phyloP scores from a whole-genome alignment of 2,329 filamentous ascomycete genomes.

The Penicillium aurantiogriseum region DNA sequence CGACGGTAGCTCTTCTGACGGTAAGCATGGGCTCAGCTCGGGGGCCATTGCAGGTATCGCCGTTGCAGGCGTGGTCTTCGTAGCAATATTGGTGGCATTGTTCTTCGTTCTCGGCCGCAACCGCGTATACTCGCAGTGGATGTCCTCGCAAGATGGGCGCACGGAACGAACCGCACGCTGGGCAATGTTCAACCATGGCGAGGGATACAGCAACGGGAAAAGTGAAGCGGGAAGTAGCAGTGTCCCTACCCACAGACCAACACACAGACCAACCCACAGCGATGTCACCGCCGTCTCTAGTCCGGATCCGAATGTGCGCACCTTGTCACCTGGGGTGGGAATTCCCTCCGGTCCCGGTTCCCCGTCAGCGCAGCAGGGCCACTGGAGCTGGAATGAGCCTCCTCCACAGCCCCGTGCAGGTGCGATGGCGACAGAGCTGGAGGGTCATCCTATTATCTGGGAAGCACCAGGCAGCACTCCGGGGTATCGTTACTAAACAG shows the following conservation, averaged over 20 bases:
- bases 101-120: constrained; percentile 40
- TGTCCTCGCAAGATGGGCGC: constrained; percentile 34
- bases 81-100: constrained; percentile 47
- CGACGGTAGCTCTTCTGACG: background rate
- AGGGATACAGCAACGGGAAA: constrained; percentile 14
- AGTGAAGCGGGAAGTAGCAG: constrained; percentile 17
- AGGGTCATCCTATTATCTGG: constrained; percentile 10
- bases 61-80: constrained; percentile 51
- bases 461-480: constrained; percentile 5
- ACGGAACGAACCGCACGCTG: constrained; percentile 35
- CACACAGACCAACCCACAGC: background rate
- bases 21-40: constrained; percentile 29
- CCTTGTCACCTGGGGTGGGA: constrained; percentile 6
- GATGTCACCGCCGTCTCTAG: constrained; percentile 10
- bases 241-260: background rate
- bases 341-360: background rate
- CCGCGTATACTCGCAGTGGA: constrained; percentile 35
- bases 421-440: constrained; percentile 17
- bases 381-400: constrained; percentile 21
- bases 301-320: constrained; percentile 8
- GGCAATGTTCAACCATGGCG: constrained; percentile 28
- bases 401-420: background rate
- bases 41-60: constrained; percentile 62
- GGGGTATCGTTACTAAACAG: background rate
- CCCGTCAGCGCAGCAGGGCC: constrained; percentile 6